A percentile compares a stretch with the other conserved stretches of the same genome.
Evolutionary conservation across 805 yeast species (phyloP).

Genomic region (Candida xiaguanensis): DNA sequence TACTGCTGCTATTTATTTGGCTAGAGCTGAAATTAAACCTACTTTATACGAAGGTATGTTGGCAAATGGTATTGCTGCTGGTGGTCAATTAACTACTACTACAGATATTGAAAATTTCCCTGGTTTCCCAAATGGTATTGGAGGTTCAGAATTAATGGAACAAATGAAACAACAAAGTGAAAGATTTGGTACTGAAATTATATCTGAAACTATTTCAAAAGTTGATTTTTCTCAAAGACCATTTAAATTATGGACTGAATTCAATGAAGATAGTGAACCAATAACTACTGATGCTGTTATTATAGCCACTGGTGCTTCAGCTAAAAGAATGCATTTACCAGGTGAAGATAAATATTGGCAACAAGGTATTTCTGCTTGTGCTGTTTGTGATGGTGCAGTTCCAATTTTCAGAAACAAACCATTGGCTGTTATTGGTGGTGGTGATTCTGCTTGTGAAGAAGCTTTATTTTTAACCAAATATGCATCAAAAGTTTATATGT

Average conservation of each 20-base stretch:
- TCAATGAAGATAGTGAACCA: slow-evolving; percentile 88
- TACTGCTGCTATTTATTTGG: slow-evolving; percentile 95
- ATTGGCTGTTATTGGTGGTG: slow-evolving; percentile 97
- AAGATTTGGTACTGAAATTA: slow-evolving; percentile 87
- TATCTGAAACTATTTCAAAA: slow-evolving; percentile 93
- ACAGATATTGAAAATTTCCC: slow-evolving; percentile 99
- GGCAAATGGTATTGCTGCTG: slow-evolving; percentile 98
- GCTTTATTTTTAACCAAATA: slow-evolving; percentile 95
- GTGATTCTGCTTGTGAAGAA: slow-evolving; percentile 99
- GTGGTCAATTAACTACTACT: slow-evolving; percentile 98
- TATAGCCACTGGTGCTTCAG: slow-evolving; percentile 97
- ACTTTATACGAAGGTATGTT: slow-evolving; percentile 91
- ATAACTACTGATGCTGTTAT: slow-evolving; percentile 89
- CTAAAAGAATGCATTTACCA: slow-evolving; percentile 87
- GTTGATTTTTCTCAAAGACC: slow-evolving; percentile 87
- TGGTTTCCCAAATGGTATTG: slow-evolving; percentile 92
- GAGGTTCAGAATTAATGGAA: slow-evolving; percentile 88
- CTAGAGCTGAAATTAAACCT: slow-evolving; percentile 96
- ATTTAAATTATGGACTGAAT: slow-evolving; percentile 96
- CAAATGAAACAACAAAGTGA: slow-evolving; percentile 85
- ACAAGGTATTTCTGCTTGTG: slow-evolving; percentile 98
- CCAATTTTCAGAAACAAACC: slow-evolving; percentile 98
- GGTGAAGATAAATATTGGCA: slow-evolving; percentile 99
- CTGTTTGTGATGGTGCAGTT: slow-evolving; percentile 99
- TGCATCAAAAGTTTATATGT: slow-evolving; percentile 90